Base-by-base conservation (phyloP, 139 green algal species). In the Chlorella sp. region DNA sequence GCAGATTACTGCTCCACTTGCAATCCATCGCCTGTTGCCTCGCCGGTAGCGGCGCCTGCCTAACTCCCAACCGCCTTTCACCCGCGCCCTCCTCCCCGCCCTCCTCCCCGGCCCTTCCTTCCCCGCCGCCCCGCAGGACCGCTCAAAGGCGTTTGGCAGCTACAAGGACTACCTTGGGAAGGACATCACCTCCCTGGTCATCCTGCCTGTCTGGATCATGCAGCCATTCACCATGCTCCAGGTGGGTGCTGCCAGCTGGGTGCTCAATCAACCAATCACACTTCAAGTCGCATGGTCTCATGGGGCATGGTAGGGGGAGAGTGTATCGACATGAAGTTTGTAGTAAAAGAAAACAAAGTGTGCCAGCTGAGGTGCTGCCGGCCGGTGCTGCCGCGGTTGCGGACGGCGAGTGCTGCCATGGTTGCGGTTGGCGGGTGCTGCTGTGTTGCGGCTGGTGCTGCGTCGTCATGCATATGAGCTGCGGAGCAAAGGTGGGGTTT, bases 171-270 rank as follows among this genome's bases (percentile, higher is more conserved):
- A 98, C 89, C 95, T 99, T 34, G 97, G 97, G 40, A 96, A 96
- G 89, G 97, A 99, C 88, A 96, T 99, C 90, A 98, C 96, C 37
- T 97, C 94, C 12, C 91, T 99, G 86, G 94, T 99, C 42, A 98
- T 96, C 64, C 93, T 99, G 89, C 98, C 98, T 0, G 95, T 99
- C 21, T 99, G 96, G 94, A 98, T 99, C 90, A 99, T 99, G 97
- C 97, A 99, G 96, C 98, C 98, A 18, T 98, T 98, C 93, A 98
- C 95, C 73, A 98, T 98, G 90, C 85, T 89, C 30, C 85, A 89
- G 85, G 85, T 89, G 71, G 42, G 85, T 48, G 34, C 60, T 12
- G 64, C 64, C 16, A 2, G 64, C 21, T 71, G 21, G 60, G 60
- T 68, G 14, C 15, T 68, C 60, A 26, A 68, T 68, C 60, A 68